phyloP scores from a whole-genome alignment of 2,329 filamentous ascomycete species.

The Exophiala oligosperma region DNA sequence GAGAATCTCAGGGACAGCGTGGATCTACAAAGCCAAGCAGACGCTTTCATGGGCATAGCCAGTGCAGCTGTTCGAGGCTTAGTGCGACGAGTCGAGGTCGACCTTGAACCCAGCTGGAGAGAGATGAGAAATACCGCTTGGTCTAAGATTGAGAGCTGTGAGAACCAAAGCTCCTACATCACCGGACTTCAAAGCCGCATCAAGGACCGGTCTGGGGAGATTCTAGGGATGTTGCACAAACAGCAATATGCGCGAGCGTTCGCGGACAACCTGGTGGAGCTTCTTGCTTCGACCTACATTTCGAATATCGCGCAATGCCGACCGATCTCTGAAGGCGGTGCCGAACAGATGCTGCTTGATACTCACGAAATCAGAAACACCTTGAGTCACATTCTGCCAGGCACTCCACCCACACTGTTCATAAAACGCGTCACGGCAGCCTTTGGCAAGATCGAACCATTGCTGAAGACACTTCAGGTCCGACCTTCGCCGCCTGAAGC shows the following conservation, averaged over 20 bases:
- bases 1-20: slow-evolving; percentile 71
- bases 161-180: slow-evolving; percentile 91
- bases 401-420: slow-evolving; percentile 64
- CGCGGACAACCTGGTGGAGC: slow-evolving; percentile 92
- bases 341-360: slow-evolving; percentile 97
- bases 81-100: slow-evolving; percentile 78
- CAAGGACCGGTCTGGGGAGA: slow-evolving; percentile 70
- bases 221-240: slow-evolving; percentile 77
- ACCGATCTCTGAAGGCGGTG: slow-evolving; percentile 89
- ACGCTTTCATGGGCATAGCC: slow-evolving; percentile 93
- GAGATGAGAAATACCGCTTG: slow-evolving; percentile 97
- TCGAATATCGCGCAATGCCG: slow-evolving; percentile 82
- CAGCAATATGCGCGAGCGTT: slow-evolving; percentile 93
- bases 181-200: slow-evolving; percentile 74
- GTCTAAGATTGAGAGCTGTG: slow-evolving; percentile 89
- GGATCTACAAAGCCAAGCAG: slow-evolving; percentile 88
- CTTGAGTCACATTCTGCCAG: slow-evolving; percentile 68
- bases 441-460: slow-evolving; percentile 83
- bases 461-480: slow-evolving; percentile 96
- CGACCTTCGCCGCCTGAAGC: slow-evolving; percentile 87
- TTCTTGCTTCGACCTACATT: slow-evolving; percentile 76
- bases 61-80: slow-evolving; percentile 81
- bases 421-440: slow-evolving; percentile 81
- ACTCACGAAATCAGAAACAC: slow-evolving; percentile 86
- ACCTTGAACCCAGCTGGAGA: slow-evolving; percentile 84